phyloP scores from a whole-genome alignment of 495 filamentous ascomycete species.

The Elasticomyces elasticus region DNA sequence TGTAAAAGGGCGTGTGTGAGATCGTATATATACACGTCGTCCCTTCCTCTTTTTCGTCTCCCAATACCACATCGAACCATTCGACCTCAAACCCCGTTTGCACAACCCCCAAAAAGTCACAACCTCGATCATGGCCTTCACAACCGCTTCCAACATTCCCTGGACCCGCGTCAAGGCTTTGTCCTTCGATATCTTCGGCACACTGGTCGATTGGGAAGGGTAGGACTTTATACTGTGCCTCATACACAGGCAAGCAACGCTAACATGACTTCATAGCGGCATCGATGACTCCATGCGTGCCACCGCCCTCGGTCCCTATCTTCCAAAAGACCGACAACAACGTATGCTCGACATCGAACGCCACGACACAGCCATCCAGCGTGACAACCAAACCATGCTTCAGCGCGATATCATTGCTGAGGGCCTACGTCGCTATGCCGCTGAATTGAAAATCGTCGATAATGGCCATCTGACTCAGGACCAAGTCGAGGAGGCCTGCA shows the following conservation, averaged over 20 bases:
- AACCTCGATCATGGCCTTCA: constrained; percentile 14
- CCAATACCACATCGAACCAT: no score
- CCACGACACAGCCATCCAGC: constrained; percentile 13
- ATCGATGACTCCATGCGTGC: constrained; percentile 11
- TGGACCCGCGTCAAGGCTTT: constrained; percentile 19
- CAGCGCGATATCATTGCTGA: constrained; percentile 19
- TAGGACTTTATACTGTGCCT: no score
- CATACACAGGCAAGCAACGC: no score
- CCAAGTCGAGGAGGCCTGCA: constrained; percentile 12
- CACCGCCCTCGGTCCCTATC: constrained; percentile 20
- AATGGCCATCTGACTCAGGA: constrained; percentile 11
- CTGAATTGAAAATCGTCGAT: constrained; percentile 11
- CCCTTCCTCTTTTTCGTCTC: no score
- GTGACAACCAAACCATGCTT: constrained; percentile 13
- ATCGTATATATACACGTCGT: no score
- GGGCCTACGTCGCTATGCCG: constrained; percentile 17
- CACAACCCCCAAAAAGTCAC: no score
- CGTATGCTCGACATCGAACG: constrained; percentile 15
- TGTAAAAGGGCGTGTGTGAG: no score
- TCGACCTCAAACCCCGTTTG: no score
- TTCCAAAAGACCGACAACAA: constrained; percentile 13
- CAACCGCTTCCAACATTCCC: constrained; percentile 8
- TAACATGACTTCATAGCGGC: no score
- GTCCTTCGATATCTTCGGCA: constrained; percentile 29
- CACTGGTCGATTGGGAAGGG: constrained; percentile 26